Evolutionary conservation across 768 basidiomycete species (phyloP).

Genomic region (Clavulina sp.): DNA sequence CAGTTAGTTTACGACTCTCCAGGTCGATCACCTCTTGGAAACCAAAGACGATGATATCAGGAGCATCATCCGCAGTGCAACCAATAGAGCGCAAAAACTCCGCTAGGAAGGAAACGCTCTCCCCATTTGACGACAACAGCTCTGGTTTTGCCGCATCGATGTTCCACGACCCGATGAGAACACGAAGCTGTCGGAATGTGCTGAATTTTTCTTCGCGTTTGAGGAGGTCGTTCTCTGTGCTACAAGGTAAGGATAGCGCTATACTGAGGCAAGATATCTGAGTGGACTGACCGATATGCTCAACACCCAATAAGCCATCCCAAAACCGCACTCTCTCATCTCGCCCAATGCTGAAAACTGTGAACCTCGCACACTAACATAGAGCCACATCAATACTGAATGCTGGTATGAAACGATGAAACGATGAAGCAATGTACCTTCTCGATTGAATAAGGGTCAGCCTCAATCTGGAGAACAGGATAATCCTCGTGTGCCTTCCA

Average conservation of each 20-base stretch:
- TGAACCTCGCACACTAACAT: slow-evolving; percentile 26
- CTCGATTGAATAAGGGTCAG: slow-evolving; percentile 62
- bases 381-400: neutral
- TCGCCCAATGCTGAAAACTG: slow-evolving; percentile 56
- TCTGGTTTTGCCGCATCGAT: slow-evolving; percentile 77
- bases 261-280: neutral
- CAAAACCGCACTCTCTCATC: slow-evolving; percentile 63
- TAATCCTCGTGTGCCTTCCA: slow-evolving; percentile 65
- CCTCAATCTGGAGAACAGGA: slow-evolving; percentile 44
- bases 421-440: slow-evolving; percentile 27
- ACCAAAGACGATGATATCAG: slow-evolving; percentile 86
- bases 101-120: slow-evolving; percentile 70
- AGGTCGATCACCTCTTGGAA: slow-evolving; percentile 95
- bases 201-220: slow-evolving; percentile 64
- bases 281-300: slow-evolving; percentile 64
- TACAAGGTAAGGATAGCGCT: neutral
- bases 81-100: slow-evolving; percentile 47
- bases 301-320: slow-evolving; percentile 73
- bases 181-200: slow-evolving; percentile 54
- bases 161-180: slow-evolving; percentile 85
- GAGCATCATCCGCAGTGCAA: slow-evolving; percentile 26
- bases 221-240: slow-evolving; percentile 52
- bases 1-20: slow-evolving; percentile 81
- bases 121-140: slow-evolving; percentile 27
- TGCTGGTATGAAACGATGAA: neutral